Base-by-base conservation (phyloP, 768 basidiomycete genomes). In the Termitomyces sp. region DNA sequence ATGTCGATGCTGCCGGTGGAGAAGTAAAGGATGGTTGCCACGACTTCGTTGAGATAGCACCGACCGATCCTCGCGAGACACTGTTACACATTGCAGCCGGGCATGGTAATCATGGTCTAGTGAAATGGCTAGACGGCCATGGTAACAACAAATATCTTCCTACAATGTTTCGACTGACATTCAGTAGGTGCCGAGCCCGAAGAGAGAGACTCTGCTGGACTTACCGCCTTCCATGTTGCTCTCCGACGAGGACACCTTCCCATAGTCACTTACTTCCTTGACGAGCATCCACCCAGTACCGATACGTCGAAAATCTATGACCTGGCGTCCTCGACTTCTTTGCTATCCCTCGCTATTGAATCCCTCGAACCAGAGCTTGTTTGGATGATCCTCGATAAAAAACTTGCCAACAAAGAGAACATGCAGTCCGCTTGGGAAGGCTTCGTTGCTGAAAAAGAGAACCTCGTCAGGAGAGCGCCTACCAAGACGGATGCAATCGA, bases 61-160 rank as follows among this genome's bases (percentile, higher is more conserved):
- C 84, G 12, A 66, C 77, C 60, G 89, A 91, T 72, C 78, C 76
- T n/a, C 74, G 76, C 64, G 86, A 92, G 73, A 89, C 89, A 42
- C 75, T 93, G 12, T 71, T 88, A 57, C 91, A 92, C 66, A 88
- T 93, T 59, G 86, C 84, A 55, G 78, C 82, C 2, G 73, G 70
- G 58, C 75, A 78, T 58, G 87, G 85, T 11, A 81, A 91, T 72
- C 65, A 73, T 7, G 81, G 80, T 22, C 73, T 92, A 57, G 79
- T 89, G 8, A 71, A 82, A 65, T 92, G 90, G 89, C 81, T 92
- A 13, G 82, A 87, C 72, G 77, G 82, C 5, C 90, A 92, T 69
- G 84, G 91, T 91, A 66, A 35, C 1, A 66, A 85, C 73, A 55
- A 58, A 44, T 51, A 65, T 56, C 36, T 65, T 59, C 58, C 16